Evolutionary conservation across 148 eudicot genomes (phyloP).

Genomic region (Mesembryanthemum crystallinum): DNA sequence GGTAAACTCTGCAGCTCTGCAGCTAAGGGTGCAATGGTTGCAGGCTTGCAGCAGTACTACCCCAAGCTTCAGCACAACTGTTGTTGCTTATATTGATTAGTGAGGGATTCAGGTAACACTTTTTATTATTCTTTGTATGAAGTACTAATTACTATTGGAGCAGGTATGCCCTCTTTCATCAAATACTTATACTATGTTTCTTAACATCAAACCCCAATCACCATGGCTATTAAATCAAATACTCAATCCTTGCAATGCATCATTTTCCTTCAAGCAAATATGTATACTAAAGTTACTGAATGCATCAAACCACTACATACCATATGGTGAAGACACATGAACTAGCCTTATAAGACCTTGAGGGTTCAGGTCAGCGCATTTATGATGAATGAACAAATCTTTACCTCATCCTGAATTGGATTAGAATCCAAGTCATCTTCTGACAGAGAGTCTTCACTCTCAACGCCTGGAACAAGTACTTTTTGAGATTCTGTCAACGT

Average conservation of each 20-base stretch:
- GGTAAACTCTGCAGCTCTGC: neutral
- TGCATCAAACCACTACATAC: too few relatives aligned
- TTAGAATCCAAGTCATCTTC: conserved; percentile 44
- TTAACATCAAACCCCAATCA: too few relatives aligned
- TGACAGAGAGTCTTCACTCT: conserved; percentile 41
- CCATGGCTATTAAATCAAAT: too few relatives aligned
- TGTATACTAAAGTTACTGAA: too few relatives aligned
- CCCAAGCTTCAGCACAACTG: neutral
- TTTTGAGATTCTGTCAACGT: conserved; percentile 62
- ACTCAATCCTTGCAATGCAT: too few relatives aligned
- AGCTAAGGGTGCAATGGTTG: neutral
- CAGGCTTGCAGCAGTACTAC: neutral
- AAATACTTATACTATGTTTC: too few relatives aligned
- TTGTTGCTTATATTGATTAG: neutral
- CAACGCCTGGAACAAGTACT: conserved; percentile 76
- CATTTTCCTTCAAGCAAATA: too few relatives aligned
- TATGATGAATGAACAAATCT: neutral
- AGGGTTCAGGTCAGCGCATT: neutral
- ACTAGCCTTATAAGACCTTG: neutral
- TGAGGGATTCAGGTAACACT: neutral
- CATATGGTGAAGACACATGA: neutral
- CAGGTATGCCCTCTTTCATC: neutral
- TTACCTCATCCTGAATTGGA: conserved; percentile 42
- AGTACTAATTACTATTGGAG: neutral
- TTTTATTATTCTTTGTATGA: neutral